Base-by-base conservation (phyloP, 140 eudicot species). In the Cichorium intybus region DNA sequence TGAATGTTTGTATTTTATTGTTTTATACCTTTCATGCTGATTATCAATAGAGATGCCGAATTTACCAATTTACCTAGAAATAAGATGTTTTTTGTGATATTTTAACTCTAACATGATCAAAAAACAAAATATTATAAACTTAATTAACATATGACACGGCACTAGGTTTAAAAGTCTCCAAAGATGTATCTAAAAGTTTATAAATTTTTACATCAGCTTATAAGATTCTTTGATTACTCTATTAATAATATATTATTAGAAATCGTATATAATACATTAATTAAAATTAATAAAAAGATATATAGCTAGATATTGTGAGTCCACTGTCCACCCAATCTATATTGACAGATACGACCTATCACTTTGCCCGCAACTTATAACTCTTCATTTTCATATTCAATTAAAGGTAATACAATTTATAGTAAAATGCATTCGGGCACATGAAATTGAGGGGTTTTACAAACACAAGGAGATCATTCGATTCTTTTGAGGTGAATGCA, bases 401-500 rank as follows among this genome's bases (percentile, higher is more conserved):
- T 46, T 47, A 29, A 64, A 71, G 31, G 24, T 33, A 56, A 17
- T 31, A 21, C 59, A 33, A 26, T 47, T 56, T 31, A 22, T 18
- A 28, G 46, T 33, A 1, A 58, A 17, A 58, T 58, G 16, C 47
- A 58, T 17, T 17, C 31, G 16, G 37, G 64, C 63, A 58, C 64
- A 57, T 29, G 45, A 33, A 17, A 27, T 22, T 34, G 28, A 10
- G 57, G n/a, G 54, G 23, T 35, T 66, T 74, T 66, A 62, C 51
- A 24, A 66, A 66, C 55, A 66, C 79, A 66, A 74, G 74, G 69
- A 66, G 69, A 74, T 74, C 27, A 5, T 48, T 58, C 54, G 41
- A 35, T 65, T 57, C 79, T 74, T 74, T 74, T 74, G 74, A 74
- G 79, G 79, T 74, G 62, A 74, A 74, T 66, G 56, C 24, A 63